Percentiles rank a stretch among this genome's conserved stretches.
These are phyloP conservation scores for Cytospora mali DNA, from an alignment of 2,329 filamentous ascomycete species.

Conservation along the genomic window DNA sequence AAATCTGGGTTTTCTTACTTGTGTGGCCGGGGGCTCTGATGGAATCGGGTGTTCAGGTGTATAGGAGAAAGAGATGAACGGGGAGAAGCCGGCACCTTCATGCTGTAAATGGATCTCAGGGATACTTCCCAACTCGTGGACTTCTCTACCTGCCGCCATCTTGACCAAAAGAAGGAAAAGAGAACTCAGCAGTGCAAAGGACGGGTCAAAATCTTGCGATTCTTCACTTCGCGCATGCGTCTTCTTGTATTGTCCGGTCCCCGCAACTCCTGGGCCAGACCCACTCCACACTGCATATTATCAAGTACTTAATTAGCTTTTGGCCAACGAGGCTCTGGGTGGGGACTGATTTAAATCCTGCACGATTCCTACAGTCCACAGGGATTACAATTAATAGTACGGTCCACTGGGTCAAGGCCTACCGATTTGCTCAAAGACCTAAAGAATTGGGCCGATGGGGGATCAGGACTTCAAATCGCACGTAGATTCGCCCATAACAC, in stretches of 20 bases:
- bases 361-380: too few species aligned
- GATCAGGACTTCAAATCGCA: too few species aligned
- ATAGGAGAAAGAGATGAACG: neutral
- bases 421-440: too few species aligned
- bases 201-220: neutral
- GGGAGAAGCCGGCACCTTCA: neutral
- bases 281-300: too few species aligned
- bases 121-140: neutral
- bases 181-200: neutral
- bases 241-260: neutral
- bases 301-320: too few species aligned
- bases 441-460: too few species aligned
- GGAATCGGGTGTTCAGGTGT: neutral
- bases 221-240: neutral
- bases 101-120: slow-evolving; percentile 1
- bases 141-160: neutral
- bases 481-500: too few species aligned
- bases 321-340: too few species aligned
- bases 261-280: neutral
- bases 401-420: too few species aligned
- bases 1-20: neutral
- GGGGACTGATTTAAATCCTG: too few species aligned
- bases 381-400: too few species aligned
- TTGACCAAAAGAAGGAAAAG: neutral
- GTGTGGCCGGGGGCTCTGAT: neutral